Evolutionary conservation across 768 basidiomycete species (phyloP), one percentile per base, ranked within the genome.

Genomic region (Psilocybe cyanescens): DNA sequence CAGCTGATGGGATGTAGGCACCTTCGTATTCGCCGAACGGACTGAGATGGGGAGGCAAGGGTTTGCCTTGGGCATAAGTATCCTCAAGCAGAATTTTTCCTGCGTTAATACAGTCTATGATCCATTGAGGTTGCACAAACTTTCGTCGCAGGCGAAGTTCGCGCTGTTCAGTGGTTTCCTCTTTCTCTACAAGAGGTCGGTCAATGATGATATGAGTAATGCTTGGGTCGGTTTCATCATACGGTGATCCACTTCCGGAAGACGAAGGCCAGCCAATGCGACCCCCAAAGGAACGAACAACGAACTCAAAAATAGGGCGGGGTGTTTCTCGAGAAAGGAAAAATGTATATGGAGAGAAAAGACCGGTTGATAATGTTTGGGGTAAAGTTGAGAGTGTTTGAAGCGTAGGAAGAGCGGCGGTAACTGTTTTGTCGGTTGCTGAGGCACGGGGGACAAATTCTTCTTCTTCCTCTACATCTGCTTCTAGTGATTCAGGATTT

Each of bases 181-280:
- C 74, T 28, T 74, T 78, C 63, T 78, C 78, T 9, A 82, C 75
- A 35, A 86, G 64, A 1, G 97, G 97, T 47, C 97, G 84, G 73
- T 99, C 97, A 68, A 97, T 90, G 68, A 99, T 87, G 63, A 99
- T 89, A 76, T 99, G 97, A 1, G 97, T 99, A 68, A 99, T 95
- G 11, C 84, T 84, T 45, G 87, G 83, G 71, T 97, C 94, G 52
- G 76, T 77, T 75, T 94, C 92, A 33, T 86, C 82, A 68, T 90
- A 81, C 0, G 92, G 89, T 3, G 94, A 95, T 19, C 94, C 94
- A 59, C 84, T 81, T 33, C 94, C 95, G 48, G 90, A 89, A 3
- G 92, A 88, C 35, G 82, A 67, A 41, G 93, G 87, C 95, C 95
- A 97, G 46, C 97, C 94, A 67, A 97, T 88, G 49, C 87, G 86